Evolutionary conservation across 441 rosid species (phyloP), one percentile per base, ranked within the genome.

Genomic region (Populus hybrid): DNA sequence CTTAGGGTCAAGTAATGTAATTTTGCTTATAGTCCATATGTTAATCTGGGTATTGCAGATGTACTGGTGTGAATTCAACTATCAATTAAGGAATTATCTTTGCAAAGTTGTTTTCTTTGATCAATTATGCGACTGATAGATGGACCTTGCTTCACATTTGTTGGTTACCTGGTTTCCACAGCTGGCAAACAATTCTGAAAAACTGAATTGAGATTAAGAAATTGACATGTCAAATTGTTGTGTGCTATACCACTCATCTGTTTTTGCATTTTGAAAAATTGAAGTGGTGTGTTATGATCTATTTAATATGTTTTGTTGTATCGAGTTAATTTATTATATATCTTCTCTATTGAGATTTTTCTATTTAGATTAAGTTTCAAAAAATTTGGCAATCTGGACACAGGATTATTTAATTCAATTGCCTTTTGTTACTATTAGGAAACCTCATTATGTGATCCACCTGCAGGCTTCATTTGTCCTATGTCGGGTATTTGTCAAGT

Each of bases 391-490:
- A 9, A 10, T 77, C 26, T 36, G 46, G 38, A 28, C 14, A 65
- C 10, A 40, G 46, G 20, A 28, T 46, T 10, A 10, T 72, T 32
- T 24, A 5, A 34, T 71, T 35, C 4, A 65, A 7, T 10, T 67
- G 63, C 3, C 36, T 18, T 67, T 1, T 73, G 63, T 73, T 35
- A 36, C 34, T 26, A 6, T 32, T 18, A 12, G 21, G 1, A 18
- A 67, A 12, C 70, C 34, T 26, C n/a, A 67, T 30, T 30, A 42
- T 70, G 9, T 34, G 35, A 70, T 72, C 67, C 32, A 12, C 69
- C 23, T 82, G 84, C 84, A 90, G 95, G 86, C 87, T 68, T 73
- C 87, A 73, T 91, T 86, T 83, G 90, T 85, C 3, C 80, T 86
- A 10, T 91, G 92, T 69, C 87, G 89, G 67, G 81, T 89, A 26